Evolutionary conservation across 805 yeast species (phyloP), one percentile per base, ranked within the genome.

Genomic region (Metschnikowia similis): DNA sequence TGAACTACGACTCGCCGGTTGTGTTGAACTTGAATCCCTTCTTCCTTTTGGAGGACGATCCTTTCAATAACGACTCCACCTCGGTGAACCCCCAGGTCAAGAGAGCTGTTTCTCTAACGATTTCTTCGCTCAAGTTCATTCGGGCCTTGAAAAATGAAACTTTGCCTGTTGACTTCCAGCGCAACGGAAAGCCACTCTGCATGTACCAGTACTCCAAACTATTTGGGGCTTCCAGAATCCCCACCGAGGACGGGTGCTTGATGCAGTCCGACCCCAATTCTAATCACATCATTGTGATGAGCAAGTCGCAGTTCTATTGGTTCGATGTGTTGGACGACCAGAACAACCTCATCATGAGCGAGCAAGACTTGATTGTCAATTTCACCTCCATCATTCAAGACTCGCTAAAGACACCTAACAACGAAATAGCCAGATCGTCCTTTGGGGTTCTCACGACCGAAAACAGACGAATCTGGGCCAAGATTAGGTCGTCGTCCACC

Each of bases 1-100:
- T 90, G 56, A 84, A 84, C 65, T 88, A 87, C 65, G 97, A 90
- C 66, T 84, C 88, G 9, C 90, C 94, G 0, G 96, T 90, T 36
- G 97, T 90, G n/a, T 75, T 90, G 54, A 90, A 90, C 66, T 78
- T 90, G 58, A 90, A 90, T 61, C 97, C 97, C 0, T 90, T 88
- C 63, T 89, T 90, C 66, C 79, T 89, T 58, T 76, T 90, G 53
- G 96, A 90, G 65, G 97, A 90, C 62, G 97, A 90, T 60, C 96
- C 96, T 1, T 88, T 94, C 60, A 80, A 84, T 34, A 74, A 80
- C 48, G 81, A 77, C 51, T 63, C 75, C 10, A 77, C 76, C 53
- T 59, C 69, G 31, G 60, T 65, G 14, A 65, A 69, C 39, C 76
- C 77, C 0, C 96, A 89, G 67, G 80, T 89, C 36, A 83, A 84